phyloP scores from a whole-genome alignment of 169 alveolate species.

The Plasmodium fragile region DNA sequence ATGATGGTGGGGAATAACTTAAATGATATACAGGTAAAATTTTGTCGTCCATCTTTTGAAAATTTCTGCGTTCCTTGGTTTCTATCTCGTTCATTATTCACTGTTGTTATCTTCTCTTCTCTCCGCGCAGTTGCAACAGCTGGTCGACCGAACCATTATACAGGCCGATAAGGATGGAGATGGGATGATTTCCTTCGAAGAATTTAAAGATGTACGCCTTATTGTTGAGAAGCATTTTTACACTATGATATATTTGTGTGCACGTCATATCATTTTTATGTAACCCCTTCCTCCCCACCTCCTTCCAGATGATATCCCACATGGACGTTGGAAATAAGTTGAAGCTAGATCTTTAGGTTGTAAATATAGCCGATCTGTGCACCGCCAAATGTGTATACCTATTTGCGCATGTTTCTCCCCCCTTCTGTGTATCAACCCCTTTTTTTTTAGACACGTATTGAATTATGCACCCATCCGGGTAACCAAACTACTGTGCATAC shows the following conservation, averaged over 20 bases:
- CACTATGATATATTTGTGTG: conserved; percentile 2
- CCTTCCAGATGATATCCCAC: conserved; percentile 83
- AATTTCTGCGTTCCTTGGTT: not conserved
- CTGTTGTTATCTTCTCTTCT: not conserved
- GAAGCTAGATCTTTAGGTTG: conserved; percentile 76
- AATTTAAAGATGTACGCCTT: conserved; percentile 85
- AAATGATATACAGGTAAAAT: conserved; percentile 92
- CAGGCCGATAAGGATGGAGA: conserved; percentile 98
- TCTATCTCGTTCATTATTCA: not conserved
- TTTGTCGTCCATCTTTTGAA: not conserved
- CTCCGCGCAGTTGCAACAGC: conserved; percentile 92
- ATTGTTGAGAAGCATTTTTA: not conserved
- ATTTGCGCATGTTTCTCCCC: conserved; percentile 12
- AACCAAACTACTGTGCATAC: not conserved
- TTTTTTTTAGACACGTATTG: not conserved
- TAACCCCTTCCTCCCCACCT: not conserved
- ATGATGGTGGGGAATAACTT: conserved; percentile 99
- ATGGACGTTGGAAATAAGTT: conserved; percentile 84
- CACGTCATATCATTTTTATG: not conserved
- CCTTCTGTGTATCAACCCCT: not conserved
- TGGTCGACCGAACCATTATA: conserved; percentile 96
- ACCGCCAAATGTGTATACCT: not conserved
- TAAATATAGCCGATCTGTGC: not conserved
- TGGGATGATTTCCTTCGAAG: conserved; percentile 97
- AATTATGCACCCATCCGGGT: not conserved